A percentile compares a stretch with the other conserved stretches of the same genome.
These are phyloP conservation scores for Petunia axillaris DNA, from an alignment of 257 asterid species.

Conservation along the genomic window DNA sequence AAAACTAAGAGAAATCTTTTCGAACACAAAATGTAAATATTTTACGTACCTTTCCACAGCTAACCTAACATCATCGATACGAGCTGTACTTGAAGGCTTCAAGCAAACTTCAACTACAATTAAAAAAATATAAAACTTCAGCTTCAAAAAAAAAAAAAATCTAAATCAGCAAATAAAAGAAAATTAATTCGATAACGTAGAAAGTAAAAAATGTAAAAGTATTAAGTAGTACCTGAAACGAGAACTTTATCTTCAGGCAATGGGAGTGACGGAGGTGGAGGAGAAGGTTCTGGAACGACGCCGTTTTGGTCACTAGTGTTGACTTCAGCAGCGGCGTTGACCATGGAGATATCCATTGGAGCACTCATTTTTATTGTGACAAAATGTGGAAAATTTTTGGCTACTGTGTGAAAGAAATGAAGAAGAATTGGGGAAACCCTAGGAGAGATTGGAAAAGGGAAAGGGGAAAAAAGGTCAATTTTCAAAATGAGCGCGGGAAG, in stretches of 20 bases:
- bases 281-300: constrained; percentile 48
- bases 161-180: constrained; percentile 20
- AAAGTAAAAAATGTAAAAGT: background rate
- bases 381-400: constrained; percentile 28
- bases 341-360: constrained; percentile 81
- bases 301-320: constrained; percentile 45
- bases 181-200: background rate
- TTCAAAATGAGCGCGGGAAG: constrained; percentile 19
- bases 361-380: constrained; percentile 56
- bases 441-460: background rate
- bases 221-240: constrained; percentile 64
- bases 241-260: constrained; percentile 56
- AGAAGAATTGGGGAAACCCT: constrained; percentile 25
- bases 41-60: constrained; percentile 74
- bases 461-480: background rate
- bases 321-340: constrained; percentile 45
- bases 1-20: background rate
- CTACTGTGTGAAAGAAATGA: background rate
- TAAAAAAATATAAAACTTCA: constrained; percentile 20
- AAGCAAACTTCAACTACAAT: constrained; percentile 84
- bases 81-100: constrained; percentile 77
- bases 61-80: constrained; percentile 61
- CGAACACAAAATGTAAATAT: background rate
- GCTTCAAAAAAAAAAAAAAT: constrained; percentile 22
- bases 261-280: constrained; percentile 38